Percentiles rank a stretch among this genome's conserved stretches.
Conservation (phyloP, 2,329 filamentous ascomycete genomes). For the Neofusicoccum kwambonambiense region DNA sequence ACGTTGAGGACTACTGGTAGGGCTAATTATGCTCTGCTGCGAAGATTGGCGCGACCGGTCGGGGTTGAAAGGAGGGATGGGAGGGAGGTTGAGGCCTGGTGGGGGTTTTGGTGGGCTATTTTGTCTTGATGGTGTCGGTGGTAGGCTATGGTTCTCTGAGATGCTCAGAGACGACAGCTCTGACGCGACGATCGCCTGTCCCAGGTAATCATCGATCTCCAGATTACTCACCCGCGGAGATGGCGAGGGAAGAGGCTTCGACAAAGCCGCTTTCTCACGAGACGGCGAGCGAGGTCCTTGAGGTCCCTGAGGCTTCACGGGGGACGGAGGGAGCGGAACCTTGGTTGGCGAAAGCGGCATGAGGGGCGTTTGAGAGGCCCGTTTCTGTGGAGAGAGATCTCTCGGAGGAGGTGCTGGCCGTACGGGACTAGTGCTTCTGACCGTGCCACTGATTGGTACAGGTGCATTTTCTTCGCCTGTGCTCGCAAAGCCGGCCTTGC, state of each 20-base stretch:
- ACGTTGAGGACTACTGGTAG: not conserved
- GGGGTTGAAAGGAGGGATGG: slow-evolving; percentile 36
- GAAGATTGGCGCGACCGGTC: slow-evolving; percentile 22
- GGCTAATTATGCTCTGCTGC: slow-evolving; percentile 1
- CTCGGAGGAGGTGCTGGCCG: slow-evolving; percentile 24
- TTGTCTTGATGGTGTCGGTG: slow-evolving; percentile 5
- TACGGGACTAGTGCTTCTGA: slow-evolving; percentile 24
- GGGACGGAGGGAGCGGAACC: slow-evolving; percentile 47
- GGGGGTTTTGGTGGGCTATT: not conserved
- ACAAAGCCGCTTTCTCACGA: slow-evolving; percentile 19
- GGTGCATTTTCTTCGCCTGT: slow-evolving; percentile 36
- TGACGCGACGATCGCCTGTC: not conserved
- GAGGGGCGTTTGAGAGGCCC: slow-evolving; percentile 18
- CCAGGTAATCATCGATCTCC: slow-evolving; percentile 13
- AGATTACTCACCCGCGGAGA: not conserved
- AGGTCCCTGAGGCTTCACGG: slow-evolving; percentile 42
- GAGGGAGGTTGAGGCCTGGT: slow-evolving; percentile 24
- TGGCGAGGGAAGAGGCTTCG: slow-evolving; percentile 7
- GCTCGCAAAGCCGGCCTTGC: slow-evolving; percentile 32
- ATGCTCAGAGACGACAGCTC: not conserved
- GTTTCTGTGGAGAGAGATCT: slow-evolving; percentile 46
- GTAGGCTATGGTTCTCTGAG: not conserved
- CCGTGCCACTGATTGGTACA: slow-evolving; percentile 28
- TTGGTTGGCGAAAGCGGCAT: slow-evolving; percentile 43
- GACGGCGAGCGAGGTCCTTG: slow-evolving; percentile 31